phyloP scores from a whole-genome alignment of 768 basidiomycete species.

The Tulasnella sp. region DNA sequence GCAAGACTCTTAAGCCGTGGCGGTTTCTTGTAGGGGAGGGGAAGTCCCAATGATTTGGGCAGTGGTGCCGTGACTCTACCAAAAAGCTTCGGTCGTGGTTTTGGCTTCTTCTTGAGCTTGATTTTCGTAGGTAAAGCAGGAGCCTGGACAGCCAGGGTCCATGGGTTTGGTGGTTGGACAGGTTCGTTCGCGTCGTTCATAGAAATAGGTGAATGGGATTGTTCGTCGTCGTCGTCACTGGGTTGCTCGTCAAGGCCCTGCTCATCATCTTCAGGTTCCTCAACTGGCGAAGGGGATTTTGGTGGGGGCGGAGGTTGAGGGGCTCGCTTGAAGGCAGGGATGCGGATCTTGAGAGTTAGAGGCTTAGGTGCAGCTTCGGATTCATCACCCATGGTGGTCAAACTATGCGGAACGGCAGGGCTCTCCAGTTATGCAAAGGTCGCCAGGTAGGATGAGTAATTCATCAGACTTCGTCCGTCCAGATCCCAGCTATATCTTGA shows the following conservation, averaged over 20 bases:
- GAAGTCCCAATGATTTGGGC: not conserved
- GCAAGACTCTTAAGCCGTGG: conserved; percentile 67
- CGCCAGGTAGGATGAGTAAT: too few species aligned
- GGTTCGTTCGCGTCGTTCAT: not conserved
- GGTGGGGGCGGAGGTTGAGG: not conserved
- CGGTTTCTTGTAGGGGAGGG: conserved; percentile 32
- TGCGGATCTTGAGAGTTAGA: conserved; percentile 2
- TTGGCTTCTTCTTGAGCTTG: conserved; percentile 1
- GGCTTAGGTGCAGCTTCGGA: not conserved
- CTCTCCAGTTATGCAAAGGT: too few species aligned
- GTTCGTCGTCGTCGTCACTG: not conserved
- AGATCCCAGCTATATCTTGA: too few species aligned
- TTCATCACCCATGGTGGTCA: too few species aligned
- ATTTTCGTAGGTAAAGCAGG: not conserved
- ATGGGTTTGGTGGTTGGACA: not conserved
- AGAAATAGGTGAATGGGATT: not conserved
- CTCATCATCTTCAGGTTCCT: not conserved
- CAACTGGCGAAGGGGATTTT: not conserved
- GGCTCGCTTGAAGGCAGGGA: conserved; percentile 1
- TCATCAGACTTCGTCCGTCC: too few species aligned
- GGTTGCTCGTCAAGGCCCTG: conserved; percentile 1
- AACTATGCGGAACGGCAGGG: too few species aligned
- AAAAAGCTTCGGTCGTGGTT: not conserved
- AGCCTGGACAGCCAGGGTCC: not conserved
- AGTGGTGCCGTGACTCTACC: not conserved